Percentiles rank a stretch among this genome's conserved stretches.
phyloP scores from a whole-genome alignment of 2,329 filamentous ascomycete species.

The Claviceps paspali region DNA sequence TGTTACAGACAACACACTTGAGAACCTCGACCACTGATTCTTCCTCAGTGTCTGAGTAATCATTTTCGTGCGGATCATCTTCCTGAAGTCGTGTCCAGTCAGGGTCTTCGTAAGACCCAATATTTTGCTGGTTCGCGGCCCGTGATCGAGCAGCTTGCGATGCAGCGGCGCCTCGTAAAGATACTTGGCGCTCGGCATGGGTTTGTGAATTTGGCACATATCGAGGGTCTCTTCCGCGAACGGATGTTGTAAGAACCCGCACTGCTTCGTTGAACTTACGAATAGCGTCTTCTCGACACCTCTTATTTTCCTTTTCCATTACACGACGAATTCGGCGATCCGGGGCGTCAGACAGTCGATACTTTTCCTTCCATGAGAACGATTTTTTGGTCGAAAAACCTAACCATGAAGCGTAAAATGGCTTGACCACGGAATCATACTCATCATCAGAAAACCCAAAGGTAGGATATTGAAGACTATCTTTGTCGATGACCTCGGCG shows the following conservation, averaged over 20 bases:
- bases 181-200: constrained; percentile 66
- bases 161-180: constrained; percentile 60
- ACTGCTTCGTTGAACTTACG: constrained; percentile 90
- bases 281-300: constrained; percentile 63
- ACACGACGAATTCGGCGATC: constrained; percentile 67
- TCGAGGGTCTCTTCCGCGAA: constrained; percentile 79
- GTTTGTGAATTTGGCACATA: constrained; percentile 64
- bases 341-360: constrained; percentile 70
- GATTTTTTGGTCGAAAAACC: constrained; percentile 72
- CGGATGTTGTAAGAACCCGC: constrained; percentile 69
- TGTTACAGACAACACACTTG: constrained; percentile 65
- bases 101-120: constrained; percentile 49
- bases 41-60: constrained; percentile 46
- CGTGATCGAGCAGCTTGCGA: constrained; percentile 74
- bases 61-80: constrained; percentile 33
- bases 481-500: constrained; percentile 49
- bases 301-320: constrained; percentile 94
- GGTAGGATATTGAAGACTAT: constrained; percentile 54
- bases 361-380: constrained; percentile 81
- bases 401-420: constrained; percentile 71
- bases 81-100: constrained; percentile 58
- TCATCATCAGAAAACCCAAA: constrained; percentile 66
- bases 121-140: constrained; percentile 63
- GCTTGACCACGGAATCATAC: constrained; percentile 61
- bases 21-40: constrained; percentile 44